Base-by-base conservation (phyloP, 2,329 filamentous ascomycete species). In the Apiospora saccharicola region DNA sequence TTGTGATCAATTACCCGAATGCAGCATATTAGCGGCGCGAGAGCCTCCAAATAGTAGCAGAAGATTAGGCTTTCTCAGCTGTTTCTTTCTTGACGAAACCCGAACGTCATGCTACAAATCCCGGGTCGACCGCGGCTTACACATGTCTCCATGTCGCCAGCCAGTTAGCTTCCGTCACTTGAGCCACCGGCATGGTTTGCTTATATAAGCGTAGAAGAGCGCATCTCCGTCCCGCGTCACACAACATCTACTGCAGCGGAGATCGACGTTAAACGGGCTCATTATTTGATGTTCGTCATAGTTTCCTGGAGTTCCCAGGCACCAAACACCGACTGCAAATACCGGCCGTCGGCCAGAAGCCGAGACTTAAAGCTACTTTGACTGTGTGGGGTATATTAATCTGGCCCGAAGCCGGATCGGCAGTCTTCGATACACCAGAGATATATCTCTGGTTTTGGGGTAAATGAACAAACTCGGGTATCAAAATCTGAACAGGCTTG, bases 71-170 rank as follows among this genome's bases (percentile, higher is more conserved):
- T 14, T 64, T 64, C 57, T 41, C 22, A 19, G n/a, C 30, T 22
- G 19, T n/a, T 22, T 13, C 16, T 41, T 64, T n/a, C 22, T n/a
- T 64, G 57, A 64, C 57, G 57, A 41, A 41, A 41, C 57, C 57
- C 30, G 19, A 34, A 64, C 57, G 57, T 41, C 57, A 64, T 64
- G 57, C 57, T 64, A 64, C 57, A 41, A 64, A 64, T 41, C 57
- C 57, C 57, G 57, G 34, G 57, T 64, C 19, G 19, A n/a, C n/a
- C 34, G 19, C 14, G 57, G 57, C 57, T 64, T 37, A 41, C 30
- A 24, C 8, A n/a, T 64, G 19, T 19, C 34, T n/a, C 34, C 34
- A 37, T 64, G 19, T 41, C 19, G 10, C 57, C 57, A 64, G 57
- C 34, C 57, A 64, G 34, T 64, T 41, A 41, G 57, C 57, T 64